A percentile compares a stretch with the other conserved stretches of the same genome.
Conservation (phyloP, 441 rosid species). For the Erodium texanum region DNA sequence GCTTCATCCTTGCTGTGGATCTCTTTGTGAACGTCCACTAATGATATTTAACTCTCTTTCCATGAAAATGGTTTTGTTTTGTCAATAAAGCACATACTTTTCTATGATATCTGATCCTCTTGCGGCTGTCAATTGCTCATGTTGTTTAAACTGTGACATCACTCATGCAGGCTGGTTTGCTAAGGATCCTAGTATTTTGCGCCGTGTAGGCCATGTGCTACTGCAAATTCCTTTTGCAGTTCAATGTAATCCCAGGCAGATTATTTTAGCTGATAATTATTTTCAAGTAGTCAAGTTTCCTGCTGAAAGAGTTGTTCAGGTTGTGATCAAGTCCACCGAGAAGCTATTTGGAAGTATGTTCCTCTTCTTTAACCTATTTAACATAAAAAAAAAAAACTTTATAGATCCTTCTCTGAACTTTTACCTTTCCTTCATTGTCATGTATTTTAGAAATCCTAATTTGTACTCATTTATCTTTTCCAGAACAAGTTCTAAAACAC, state of each 20-base stretch:
- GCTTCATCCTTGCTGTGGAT: not conserved
- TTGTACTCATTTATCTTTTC: constrained; percentile 16
- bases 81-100: not conserved
- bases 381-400: not conserved
- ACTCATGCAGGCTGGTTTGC: constrained; percentile 78
- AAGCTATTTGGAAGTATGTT: constrained; percentile 86
- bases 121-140: not conserved
- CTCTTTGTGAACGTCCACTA: not conserved
- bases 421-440: constrained; percentile 13
- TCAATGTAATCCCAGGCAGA: constrained; percentile 77
- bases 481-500: constrained; percentile 83
- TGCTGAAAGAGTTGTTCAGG: constrained; percentile 54
- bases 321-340: constrained; percentile 69
- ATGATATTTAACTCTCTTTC: not conserved
- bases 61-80: not conserved
- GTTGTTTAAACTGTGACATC: constrained; percentile 14
- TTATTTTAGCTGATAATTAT: constrained; percentile 82
- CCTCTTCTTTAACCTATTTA: constrained; percentile 5
- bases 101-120: not conserved
- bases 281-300: constrained; percentile 70
- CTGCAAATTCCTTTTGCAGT: constrained; percentile 78
- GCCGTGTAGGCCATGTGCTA: constrained; percentile 80
- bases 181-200: constrained; percentile 68
- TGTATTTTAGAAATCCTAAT: not conserved
- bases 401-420: constrained; percentile 2